Evolutionary conservation across 768 basidiomycete species (phyloP).

Genomic region (Xerocomellus chrysenteron): DNA sequence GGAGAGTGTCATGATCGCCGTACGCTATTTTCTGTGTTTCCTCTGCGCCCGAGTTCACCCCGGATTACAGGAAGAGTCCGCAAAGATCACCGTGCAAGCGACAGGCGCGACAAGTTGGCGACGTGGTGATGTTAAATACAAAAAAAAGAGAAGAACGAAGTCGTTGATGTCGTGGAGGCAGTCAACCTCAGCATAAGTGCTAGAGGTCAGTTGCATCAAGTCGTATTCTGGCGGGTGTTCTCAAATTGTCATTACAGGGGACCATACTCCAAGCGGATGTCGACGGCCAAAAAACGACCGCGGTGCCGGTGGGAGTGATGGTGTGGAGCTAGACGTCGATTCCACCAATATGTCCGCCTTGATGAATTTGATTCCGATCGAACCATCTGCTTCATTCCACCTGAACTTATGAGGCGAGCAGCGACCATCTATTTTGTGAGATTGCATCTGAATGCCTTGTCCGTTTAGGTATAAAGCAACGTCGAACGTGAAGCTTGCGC

Average conservation of each 20-base stretch:
- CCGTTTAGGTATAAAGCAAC: constrained; percentile 85
- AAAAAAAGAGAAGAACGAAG: constrained; percentile 83
- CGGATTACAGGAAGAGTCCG: constrained; percentile 80
- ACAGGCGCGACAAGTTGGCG: constrained; percentile 97
- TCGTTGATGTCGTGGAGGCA: constrained; percentile 98
- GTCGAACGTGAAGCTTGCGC: constrained; percentile 91
- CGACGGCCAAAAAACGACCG: constrained; percentile 83
- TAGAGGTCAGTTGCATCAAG: constrained; percentile 52
- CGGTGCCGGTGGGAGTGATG: constrained; percentile 56
- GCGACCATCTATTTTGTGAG: not conserved
- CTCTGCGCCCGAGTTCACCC: constrained; percentile 1
- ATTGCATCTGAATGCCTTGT: not conserved
- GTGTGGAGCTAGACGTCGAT: constrained; percentile 94
- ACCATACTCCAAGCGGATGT: constrained; percentile 93
- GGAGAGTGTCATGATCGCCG: constrained; percentile 89
- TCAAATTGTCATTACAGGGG: constrained; percentile 45
- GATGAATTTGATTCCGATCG: constrained; percentile 92
- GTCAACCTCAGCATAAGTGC: constrained; percentile 97
- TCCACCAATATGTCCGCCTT: constrained; percentile 96
- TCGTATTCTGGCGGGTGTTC: not conserved
- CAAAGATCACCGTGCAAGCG: constrained; percentile 95
- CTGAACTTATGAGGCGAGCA: constrained; percentile 91
- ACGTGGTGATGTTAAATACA: constrained; percentile 93
- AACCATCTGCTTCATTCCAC: constrained; percentile 96
- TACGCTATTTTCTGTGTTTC: constrained; percentile 35